These are phyloP conservation scores for Pythium rhizo-oryzae DNA, from an alignment of 352 stramenopile genomes.

Conservation along the genomic window DNA sequence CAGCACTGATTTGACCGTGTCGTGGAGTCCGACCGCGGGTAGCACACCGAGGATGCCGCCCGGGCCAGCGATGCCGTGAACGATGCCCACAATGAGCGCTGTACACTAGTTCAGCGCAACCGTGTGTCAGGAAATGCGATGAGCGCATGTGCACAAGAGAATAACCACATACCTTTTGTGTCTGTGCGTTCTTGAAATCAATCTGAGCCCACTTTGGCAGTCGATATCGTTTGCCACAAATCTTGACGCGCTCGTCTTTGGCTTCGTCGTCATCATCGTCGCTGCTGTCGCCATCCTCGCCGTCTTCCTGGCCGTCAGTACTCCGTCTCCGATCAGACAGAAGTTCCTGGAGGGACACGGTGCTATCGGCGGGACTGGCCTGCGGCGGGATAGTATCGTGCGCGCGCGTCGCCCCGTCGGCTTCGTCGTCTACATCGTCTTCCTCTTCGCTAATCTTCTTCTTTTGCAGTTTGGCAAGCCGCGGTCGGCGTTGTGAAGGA, in stretches of 20 bases:
- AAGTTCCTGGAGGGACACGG: slow-evolving; percentile 53
- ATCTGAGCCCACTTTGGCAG: slow-evolving; percentile 41
- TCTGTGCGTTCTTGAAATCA: slow-evolving; percentile 72
- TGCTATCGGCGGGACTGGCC: slow-evolving; percentile 56
- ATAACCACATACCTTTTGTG: slow-evolving; percentile 59
- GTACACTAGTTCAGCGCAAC: slow-evolving; percentile 47
- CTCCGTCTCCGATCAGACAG: slow-evolving; percentile 21
- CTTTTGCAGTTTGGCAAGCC: slow-evolving; percentile 26
- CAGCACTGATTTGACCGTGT: slow-evolving; percentile 74
- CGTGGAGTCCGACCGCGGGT: slow-evolving; percentile 86
- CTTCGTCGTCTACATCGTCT: slow-evolving; percentile 14
- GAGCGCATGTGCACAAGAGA: background rate
- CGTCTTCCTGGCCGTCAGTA: slow-evolving; percentile 17
- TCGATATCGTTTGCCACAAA: slow-evolving; percentile 27
- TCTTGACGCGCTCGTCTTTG: slow-evolving; percentile 42
- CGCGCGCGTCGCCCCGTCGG: background rate
- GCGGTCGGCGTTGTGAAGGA: slow-evolving; percentile 29
- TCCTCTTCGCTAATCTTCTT: slow-evolving; percentile 21
- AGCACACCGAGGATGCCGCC: slow-evolving; percentile 89
- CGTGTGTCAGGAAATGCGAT: background rate
- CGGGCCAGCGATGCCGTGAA: slow-evolving; percentile 88
- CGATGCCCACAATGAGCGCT: slow-evolving; percentile 84
- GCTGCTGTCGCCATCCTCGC: slow-evolving; percentile 1
- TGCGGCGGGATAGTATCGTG: slow-evolving; percentile 36
- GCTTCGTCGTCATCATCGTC: slow-evolving; percentile 25